These are phyloP conservation scores for Platanthera guangdongensis DNA, from an alignment of 106 monocot genomes.

Conservation along the genomic window DNA sequence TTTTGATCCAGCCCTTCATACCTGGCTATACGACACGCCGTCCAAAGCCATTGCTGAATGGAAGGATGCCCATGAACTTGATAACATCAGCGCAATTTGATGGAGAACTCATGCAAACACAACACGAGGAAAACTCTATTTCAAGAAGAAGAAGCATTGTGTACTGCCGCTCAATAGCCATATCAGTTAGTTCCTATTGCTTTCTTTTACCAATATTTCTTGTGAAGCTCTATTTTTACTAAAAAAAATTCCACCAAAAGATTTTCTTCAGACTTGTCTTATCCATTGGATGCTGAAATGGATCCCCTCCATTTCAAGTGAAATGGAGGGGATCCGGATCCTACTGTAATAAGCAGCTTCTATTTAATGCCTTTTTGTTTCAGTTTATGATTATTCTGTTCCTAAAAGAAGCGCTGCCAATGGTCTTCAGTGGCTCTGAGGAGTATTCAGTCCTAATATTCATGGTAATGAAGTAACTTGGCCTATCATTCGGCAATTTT, in stretches of 20 bases:
- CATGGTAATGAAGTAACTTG: slow-evolving; percentile 23
- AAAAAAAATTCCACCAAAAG: no score
- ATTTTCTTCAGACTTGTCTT: no score
- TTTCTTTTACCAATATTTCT: neutral
- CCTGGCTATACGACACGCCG: slow-evolving; percentile 62
- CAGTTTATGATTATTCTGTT: slow-evolving; percentile 64
- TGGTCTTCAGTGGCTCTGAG: slow-evolving; percentile 34
- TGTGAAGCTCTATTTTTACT: neutral
- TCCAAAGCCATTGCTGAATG: slow-evolving; percentile 46
- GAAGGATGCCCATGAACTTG: slow-evolving; percentile 45
- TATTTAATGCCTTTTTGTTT: neutral
- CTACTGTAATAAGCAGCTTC: neutral
- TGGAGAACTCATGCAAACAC: slow-evolving; percentile 12
- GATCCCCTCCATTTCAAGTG: no score
- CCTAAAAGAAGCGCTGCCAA: slow-evolving; percentile 49
- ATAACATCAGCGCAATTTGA: slow-evolving; percentile 29
- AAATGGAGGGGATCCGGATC: no score
- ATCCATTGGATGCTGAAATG: no score
- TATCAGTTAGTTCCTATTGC: slow-evolving; percentile 30
- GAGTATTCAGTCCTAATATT: slow-evolving; percentile 36
- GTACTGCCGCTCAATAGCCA: slow-evolving; percentile 44
- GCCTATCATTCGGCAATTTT: neutral
- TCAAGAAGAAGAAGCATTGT: slow-evolving; percentile 33
- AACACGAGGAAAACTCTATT: slow-evolving; percentile 27
- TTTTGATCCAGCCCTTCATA: slow-evolving; percentile 50